Percentiles rank a stretch among this genome's conserved stretches.
These are phyloP conservation scores for Iberis amara DNA, from an alignment of 441 rosid genomes.

Conservation along the genomic window DNA sequence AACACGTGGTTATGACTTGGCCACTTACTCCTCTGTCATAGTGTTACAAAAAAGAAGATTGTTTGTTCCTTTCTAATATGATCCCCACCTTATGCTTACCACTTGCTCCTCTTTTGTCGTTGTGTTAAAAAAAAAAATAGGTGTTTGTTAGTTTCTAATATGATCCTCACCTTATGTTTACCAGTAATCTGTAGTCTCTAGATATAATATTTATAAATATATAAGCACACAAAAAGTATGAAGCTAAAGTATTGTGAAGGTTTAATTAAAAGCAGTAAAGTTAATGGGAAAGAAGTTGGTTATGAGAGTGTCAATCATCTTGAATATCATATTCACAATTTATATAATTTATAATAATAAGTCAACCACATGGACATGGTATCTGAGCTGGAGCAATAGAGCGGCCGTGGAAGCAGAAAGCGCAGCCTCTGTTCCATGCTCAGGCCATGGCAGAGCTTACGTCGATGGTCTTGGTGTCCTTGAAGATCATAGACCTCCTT, in stretches of 20 bases:
- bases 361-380: constrained; percentile 23
- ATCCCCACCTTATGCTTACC: too few relatives aligned
- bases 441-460: constrained; percentile 54
- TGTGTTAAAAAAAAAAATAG: too few relatives aligned
- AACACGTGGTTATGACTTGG: too few relatives aligned
- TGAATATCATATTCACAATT: constrained; percentile 31
- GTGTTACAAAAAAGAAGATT: too few relatives aligned
- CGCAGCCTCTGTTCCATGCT: constrained; percentile 43
- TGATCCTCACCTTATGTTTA: too few relatives aligned
- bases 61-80: too few relatives aligned
- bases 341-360: constrained; percentile 17
- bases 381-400: constrained; percentile 38
- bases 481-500: constrained; percentile 31
- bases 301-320: constrained; percentile 36
- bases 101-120: too few relatives aligned
- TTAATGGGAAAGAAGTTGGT: too few relatives aligned
- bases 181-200: too few relatives aligned
- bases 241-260: neutral
- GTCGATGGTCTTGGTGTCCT: constrained; percentile 35
- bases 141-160: too few relatives aligned
- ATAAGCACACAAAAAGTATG: neutral
- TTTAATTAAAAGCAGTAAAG: constrained; percentile 14
- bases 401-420: constrained; percentile 44
- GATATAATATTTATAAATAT: too few relatives aligned
- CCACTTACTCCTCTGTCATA: too few relatives aligned